Evolutionary conservation across 1,284 basidiomycete species (phyloP).

Genomic region (Cystobasidium sp.): DNA sequence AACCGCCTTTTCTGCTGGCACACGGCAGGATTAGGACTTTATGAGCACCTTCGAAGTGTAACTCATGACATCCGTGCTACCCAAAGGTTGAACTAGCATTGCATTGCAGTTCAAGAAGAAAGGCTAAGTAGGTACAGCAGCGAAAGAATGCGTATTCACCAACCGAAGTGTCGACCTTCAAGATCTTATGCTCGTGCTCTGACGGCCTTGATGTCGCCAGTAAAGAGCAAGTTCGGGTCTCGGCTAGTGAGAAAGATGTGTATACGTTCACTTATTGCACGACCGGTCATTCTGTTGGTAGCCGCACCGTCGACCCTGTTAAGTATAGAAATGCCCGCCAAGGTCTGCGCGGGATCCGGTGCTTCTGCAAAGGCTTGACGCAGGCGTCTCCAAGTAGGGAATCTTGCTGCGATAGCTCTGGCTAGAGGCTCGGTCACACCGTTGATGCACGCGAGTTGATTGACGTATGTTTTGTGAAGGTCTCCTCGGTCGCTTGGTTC

Average conservation of each 20-base stretch:
- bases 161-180: neutral
- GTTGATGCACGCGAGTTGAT: constrained; percentile 48
- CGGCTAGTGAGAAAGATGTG: constrained; percentile 46
- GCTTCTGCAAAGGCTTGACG: constrained; percentile 43
- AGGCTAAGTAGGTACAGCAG: neutral
- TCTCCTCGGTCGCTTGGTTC: constrained; percentile 45
- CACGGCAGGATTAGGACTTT: no score
- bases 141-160: neutral
- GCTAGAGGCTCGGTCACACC: constrained; percentile 47
- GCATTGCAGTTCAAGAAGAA: no score
- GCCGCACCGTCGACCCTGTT: constrained; percentile 48
- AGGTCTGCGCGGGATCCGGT: constrained; percentile 6
- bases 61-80: no score
- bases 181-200: constrained; percentile 1
- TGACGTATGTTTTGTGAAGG: constrained; percentile 48
- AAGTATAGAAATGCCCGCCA: constrained; percentile 42
- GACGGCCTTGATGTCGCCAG: constrained; percentile 23
- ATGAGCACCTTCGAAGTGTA: no score
- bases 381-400: constrained; percentile 47
- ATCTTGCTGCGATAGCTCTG: constrained; percentile 46
- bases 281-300: constrained; percentile 48
- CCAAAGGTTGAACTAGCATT: no score
- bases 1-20: no score
- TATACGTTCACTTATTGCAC: constrained; percentile 43
- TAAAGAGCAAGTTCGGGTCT: constrained; percentile 39